These are phyloP conservation scores for Musa acuminata DNA, from an alignment of 176 grass and related monocot species.

Conservation along the genomic window DNA sequence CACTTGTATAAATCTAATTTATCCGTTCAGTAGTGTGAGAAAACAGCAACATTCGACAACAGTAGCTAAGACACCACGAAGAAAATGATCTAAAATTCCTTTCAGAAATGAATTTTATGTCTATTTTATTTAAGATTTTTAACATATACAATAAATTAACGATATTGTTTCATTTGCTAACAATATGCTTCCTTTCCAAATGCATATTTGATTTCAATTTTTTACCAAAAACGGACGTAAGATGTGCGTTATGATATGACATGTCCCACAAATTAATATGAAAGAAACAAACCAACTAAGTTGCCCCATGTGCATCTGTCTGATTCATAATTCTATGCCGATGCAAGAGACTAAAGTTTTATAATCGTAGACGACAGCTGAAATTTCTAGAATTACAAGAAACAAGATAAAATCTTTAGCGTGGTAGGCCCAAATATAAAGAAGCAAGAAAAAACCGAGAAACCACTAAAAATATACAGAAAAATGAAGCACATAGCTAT, in stretches of 20 bases:
- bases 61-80: not conserved
- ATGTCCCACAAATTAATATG: not conserved
- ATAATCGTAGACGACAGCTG: no score
- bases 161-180: not conserved
- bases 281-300: not conserved
- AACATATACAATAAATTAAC: not conserved
- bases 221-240: not conserved
- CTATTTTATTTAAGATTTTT: not conserved
- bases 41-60: not conserved
- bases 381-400: no score
- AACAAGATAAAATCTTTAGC: no score
- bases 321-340: no score
- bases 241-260: not conserved
- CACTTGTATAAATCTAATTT: no score
- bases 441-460: no score
- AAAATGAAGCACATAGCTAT: no score
- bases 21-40: no score
- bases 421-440: no score
- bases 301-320: not conserved
- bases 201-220: not conserved
- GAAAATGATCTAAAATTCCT: not conserved
- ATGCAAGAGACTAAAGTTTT: no score
- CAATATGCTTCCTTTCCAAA: not conserved
- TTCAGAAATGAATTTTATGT: not conserved
- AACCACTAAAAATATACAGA: no score